Conservation (phyloP, 2,329 filamentous ascomycete genomes). For the Cytospora schulzeri region DNA sequence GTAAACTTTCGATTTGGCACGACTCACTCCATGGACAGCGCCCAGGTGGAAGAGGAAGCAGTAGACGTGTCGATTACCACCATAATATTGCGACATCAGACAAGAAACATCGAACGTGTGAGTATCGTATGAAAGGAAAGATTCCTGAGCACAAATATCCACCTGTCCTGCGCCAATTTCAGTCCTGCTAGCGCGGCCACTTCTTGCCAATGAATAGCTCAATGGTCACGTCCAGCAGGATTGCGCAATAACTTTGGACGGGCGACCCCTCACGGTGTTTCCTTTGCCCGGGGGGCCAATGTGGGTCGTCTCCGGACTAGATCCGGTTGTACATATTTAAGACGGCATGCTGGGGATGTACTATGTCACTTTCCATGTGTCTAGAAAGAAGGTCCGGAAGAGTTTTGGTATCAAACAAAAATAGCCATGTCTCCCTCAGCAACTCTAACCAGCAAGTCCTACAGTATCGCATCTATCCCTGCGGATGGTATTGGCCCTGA, state of each 20-base stretch:
- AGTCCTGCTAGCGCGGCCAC: too few species aligned
- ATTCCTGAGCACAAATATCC: too few species aligned
- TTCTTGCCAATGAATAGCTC: too few species aligned
- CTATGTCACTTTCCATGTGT: not conserved
- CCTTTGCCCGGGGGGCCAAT: slow-evolving; percentile 19
- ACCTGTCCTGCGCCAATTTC: too few species aligned
- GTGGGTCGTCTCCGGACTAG: not conserved
- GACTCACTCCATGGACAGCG: too few species aligned
- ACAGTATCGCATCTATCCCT: slow-evolving; percentile 61
- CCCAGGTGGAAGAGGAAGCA: not conserved
- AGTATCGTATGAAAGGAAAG: not conserved
- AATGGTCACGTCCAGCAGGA: not conserved
- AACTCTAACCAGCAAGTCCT: slow-evolving; percentile 21
- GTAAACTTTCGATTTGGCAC: too few species aligned
- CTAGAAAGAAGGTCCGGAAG: not conserved
- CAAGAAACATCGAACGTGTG: not conserved
- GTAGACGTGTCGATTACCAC: not conserved
- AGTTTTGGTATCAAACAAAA: not conserved
- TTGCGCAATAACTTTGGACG: not conserved
- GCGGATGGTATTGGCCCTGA: slow-evolving; percentile 66
- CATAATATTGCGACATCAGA: not conserved
- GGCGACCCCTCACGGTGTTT: slow-evolving; percentile 20
- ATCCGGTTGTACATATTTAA: not conserved
- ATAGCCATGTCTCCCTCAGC: slow-evolving; percentile 24
- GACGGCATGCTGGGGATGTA: not conserved